Evolutionary conservation across 1,284 basidiomycete genomes (phyloP).

Genomic region (Cryptococcus sp.): DNA sequence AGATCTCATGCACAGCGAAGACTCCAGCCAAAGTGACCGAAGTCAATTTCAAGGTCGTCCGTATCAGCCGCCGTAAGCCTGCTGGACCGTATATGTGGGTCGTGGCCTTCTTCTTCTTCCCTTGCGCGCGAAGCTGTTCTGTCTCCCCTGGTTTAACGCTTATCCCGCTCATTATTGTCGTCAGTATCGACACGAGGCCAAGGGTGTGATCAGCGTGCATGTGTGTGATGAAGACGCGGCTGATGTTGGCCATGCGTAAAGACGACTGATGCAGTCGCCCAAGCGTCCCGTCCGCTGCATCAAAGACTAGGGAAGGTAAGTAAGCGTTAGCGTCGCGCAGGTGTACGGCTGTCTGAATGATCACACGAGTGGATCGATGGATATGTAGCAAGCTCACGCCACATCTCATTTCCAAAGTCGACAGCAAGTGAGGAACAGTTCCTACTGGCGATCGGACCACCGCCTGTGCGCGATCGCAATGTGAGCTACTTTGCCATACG

Average conservation of each 20-base stretch:
- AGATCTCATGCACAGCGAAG: slow-evolving; percentile 80
- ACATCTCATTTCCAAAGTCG: slow-evolving; percentile 51
- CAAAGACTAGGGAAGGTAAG: slow-evolving; percentile 62
- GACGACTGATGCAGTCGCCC: slow-evolving; percentile 70
- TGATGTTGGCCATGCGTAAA: slow-evolving; percentile 62
- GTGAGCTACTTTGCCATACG: neutral
- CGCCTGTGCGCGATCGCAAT: slow-evolving; percentile 30
- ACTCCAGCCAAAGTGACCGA: slow-evolving; percentile 64
- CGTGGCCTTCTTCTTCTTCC: slow-evolving; percentile 55
- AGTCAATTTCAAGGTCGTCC: slow-evolving; percentile 71
- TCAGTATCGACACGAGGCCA: slow-evolving; percentile 73
- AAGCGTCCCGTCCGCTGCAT: slow-evolving; percentile 86
- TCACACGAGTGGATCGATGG: neutral
- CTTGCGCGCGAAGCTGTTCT: slow-evolving; percentile 34
- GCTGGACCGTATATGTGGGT: slow-evolving; percentile 81
- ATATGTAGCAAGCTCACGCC: slow-evolving; percentile 39
- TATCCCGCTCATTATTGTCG: slow-evolving; percentile 62
- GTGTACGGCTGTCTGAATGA: neutral
- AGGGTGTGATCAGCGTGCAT: slow-evolving; percentile 86
- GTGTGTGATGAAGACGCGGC: slow-evolving; percentile 82
- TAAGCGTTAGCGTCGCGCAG: neutral
- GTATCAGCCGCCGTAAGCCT: slow-evolving; percentile 76
- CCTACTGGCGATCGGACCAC: slow-evolving; percentile 48
- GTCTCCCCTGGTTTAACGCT: slow-evolving; percentile 45
- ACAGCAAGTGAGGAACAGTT: slow-evolving; percentile 53